Evolutionary conservation across 2,329 filamentous ascomycete genomes (phyloP), one percentile per base, ranked within the genome.

Genomic region (Aspergillus persii): DNA sequence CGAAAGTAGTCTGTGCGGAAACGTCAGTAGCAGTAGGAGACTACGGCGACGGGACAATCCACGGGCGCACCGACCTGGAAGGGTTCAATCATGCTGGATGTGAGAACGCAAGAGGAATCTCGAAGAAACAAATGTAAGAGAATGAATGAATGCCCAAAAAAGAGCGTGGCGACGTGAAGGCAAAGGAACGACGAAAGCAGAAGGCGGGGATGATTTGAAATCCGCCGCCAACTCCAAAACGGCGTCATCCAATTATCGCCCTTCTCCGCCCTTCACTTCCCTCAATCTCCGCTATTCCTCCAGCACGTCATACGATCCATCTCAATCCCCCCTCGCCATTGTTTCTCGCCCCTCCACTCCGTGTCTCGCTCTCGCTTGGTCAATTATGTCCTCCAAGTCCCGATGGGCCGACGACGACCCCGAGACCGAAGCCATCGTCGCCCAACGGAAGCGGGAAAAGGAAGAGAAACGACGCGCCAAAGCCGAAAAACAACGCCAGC

Each of bases 371-470:
- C 54, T 51, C 31, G 44, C 30, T 48, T 30, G 29, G 44, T 41
- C 47, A 30, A 71, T 57, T 63, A 90, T 89, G 86, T 82, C 86
- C 71, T 74, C 77, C 56, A 87, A 86, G 72, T 97, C 94, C 53
- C 87, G 94, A 76, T 99, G 95, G 95, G 91, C 90, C 64, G 86
- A 92, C 70, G 87, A 89, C 50, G 90, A 91, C 67, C 91, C 92
- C 66, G 92, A 97, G 73, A 86, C 86, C 26, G 90, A 86, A 48
- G 82, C 89, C 47, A 88, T 91, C 52, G 56, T 77, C 60, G 87
- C 87, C 23, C 86, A 87, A 70, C 83, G 87, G 57, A 94, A 89
- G 76, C 84, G 82, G 62, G 91, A 95, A 73, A 97, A 94, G 77
- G 92, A 96, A 76, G 89, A 92, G 69, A 96, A 95, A 82, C 92